Evolutionary conservation across 2,329 filamentous ascomycete genomes (phyloP).

Genomic region (Remersonia thermophila): DNA sequence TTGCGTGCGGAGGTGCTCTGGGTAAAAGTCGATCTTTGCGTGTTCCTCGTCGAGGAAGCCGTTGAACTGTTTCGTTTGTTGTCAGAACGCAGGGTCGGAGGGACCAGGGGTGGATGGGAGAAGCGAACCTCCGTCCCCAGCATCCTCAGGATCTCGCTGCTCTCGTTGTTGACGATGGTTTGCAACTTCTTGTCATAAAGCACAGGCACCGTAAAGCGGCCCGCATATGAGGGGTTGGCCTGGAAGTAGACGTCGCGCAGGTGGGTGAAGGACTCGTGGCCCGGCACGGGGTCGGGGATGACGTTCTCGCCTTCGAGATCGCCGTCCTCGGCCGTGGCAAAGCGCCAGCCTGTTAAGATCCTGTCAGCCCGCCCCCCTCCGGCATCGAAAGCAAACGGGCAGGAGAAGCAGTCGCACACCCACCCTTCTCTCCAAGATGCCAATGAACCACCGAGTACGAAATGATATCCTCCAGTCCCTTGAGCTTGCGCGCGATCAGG

Average conservation of each 20-base stretch:
- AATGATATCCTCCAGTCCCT: conserved; percentile 81
- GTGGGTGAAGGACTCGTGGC: conserved; percentile 55
- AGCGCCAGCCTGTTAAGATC: conserved; percentile 80
- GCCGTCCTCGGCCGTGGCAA: conserved; percentile 50
- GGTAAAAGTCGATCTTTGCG: conserved; percentile 54
- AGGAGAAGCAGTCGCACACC: conserved; percentile 5
- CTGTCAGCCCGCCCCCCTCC: too few relatives aligned
- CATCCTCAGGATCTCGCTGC: conserved; percentile 86
- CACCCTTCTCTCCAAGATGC: conserved; percentile 56
- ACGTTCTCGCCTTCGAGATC: conserved; percentile 49
- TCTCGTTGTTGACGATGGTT: conserved; percentile 83
- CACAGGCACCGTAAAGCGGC: conserved; percentile 78
- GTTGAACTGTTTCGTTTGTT: conserved; percentile 55
- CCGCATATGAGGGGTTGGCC: conserved; percentile 57
- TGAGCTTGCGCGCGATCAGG: conserved; percentile 77
- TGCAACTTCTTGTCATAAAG: conserved; percentile 68
- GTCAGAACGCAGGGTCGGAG: background rate
- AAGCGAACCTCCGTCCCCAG: conserved; percentile 58
- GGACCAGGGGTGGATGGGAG: background rate
- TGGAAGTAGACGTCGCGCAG: conserved; percentile 72
- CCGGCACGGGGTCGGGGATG: conserved; percentile 54
- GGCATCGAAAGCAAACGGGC: too few relatives aligned
- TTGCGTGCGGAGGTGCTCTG: conserved; percentile 44
- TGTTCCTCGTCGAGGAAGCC: conserved; percentile 48
- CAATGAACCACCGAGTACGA: conserved; percentile 77